These are phyloP conservation scores for Vitis amurensis DNA, from an alignment of 164 flowering plant species.

Conservation along the genomic window DNA sequence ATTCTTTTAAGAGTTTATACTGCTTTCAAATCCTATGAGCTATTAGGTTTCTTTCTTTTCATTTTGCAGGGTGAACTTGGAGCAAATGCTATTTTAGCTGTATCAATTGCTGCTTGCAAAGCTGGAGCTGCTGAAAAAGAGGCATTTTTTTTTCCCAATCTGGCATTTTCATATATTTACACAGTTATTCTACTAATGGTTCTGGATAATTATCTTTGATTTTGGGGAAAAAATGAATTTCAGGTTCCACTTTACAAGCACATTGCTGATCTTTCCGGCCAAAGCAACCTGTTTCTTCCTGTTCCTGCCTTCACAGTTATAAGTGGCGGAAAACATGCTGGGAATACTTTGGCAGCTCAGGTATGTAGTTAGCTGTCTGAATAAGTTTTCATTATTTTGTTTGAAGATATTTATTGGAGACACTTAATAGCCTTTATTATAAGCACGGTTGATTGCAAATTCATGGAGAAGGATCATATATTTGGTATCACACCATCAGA, in stretches of 20 bases:
- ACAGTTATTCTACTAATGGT: background rate
- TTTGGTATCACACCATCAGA: background rate
- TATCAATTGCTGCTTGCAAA: constrained; percentile 97
- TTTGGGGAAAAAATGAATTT: constrained; percentile 4
- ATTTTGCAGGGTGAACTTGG: constrained; percentile 74
- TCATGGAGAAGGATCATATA: too few relatives aligned
- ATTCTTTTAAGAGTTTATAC: too few relatives aligned
- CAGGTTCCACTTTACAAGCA: constrained; percentile 95
- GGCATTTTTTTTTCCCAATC: constrained; percentile 30
- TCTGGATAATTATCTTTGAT: background rate
- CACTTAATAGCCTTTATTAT: background rate
- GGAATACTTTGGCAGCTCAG: constrained; percentile 81
- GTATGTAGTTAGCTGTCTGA: constrained; percentile 31
- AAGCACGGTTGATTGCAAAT: too few relatives aligned
- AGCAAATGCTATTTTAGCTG: constrained; percentile 82
- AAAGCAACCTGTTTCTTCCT: constrained; percentile 62
- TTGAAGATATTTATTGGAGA: background rate
- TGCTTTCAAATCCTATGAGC: constrained; percentile 1
- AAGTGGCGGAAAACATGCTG: constrained; percentile 93
- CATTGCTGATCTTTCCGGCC: constrained; percentile 85
- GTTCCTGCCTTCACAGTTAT: constrained; percentile 90
- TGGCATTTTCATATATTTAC: background rate
- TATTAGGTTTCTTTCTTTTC: constrained; percentile 9
- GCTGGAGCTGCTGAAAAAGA: constrained; percentile 99
- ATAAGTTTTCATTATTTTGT: background rate